These are phyloP conservation scores for Sapria himalayana DNA, from an alignment of 345 rosid genomes.

Conservation along the genomic window DNA sequence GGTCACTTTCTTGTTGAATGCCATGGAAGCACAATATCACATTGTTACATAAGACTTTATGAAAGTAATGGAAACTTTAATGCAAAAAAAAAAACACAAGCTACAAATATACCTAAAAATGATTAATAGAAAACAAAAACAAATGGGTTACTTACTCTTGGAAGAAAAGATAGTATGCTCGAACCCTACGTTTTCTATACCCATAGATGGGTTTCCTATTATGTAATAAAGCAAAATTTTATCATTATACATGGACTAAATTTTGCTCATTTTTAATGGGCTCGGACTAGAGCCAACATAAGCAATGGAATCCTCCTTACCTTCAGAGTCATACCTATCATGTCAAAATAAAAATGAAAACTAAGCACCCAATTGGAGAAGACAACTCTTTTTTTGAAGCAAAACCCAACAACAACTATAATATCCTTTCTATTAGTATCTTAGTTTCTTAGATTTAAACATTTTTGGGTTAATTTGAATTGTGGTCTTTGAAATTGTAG, in stretches of 20 bases:
- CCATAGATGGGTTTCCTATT: conserved; percentile 39
- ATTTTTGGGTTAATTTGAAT: conserved; percentile 46
- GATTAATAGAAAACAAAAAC: background rate
- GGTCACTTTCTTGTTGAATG: conserved; percentile 85
- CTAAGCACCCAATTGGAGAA: no score
- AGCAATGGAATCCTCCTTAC: conserved; percentile 56
- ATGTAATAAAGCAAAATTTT: conserved; percentile 39
- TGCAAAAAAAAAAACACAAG: conserved; percentile 50
- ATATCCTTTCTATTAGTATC: conserved; percentile 57
- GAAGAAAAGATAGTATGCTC: background rate
- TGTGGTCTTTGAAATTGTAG: conserved; percentile 41
- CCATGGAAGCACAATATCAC: conserved; percentile 93
- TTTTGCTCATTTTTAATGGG: conserved; percentile 32
- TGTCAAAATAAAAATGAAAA: background rate
- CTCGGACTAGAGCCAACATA: conserved; percentile 42
- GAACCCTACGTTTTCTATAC: conserved; percentile 48
- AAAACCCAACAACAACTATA: no score
- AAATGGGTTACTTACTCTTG: background rate
- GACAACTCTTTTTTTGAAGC: background rate
- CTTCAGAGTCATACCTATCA: conserved; percentile 70
- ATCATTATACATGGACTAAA: conserved; percentile 52
- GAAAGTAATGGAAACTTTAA: conserved; percentile 46
- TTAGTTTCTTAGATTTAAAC: conserved; percentile 51
- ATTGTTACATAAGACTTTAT: conserved; percentile 74
- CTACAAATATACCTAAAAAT: conserved; percentile 16